phyloP scores from a whole-genome alignment of 2,329 filamentous ascomycete genomes.

The Reticulascus tulasneorum region DNA sequence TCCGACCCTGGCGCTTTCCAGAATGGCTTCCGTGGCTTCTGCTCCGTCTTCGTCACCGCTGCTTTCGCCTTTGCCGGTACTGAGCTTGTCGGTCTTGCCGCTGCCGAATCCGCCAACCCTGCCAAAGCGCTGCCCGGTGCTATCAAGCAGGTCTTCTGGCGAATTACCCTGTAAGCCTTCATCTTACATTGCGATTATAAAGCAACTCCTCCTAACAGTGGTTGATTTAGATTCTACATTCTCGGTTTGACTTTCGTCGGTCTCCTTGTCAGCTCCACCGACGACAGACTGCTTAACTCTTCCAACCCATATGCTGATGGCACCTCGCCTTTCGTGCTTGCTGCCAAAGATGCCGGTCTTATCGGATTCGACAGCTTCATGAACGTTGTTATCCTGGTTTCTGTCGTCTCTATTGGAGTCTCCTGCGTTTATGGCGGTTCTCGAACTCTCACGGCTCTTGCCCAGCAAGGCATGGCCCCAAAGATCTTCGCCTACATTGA shows the following conservation, averaged over 20 bases:
- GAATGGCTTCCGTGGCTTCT: conserved; percentile 67
- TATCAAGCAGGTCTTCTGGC: conserved; percentile 68
- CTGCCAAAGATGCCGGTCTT: conserved; percentile 38
- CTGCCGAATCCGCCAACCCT: conserved; percentile 64
- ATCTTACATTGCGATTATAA: too few species aligned
- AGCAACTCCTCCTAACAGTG: accelerated
- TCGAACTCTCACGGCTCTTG: conserved; percentile 51
- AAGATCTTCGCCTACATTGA: conserved; percentile 51
- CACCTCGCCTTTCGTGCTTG: conserved; percentile 14
- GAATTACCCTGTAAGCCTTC: conserved; percentile 47
- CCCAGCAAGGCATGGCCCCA: conserved; percentile 53
- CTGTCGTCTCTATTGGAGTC: conserved; percentile 51
- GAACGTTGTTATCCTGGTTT: conserved; percentile 51
- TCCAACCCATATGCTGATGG: conserved; percentile 36
- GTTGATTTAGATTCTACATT: conserved; percentile 48
- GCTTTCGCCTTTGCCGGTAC: conserved; percentile 67
- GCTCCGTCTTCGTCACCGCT: conserved; percentile 65
- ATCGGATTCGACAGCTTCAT: conserved; percentile 45
- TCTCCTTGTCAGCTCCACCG: conserved; percentile 38
- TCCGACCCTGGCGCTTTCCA: conserved; percentile 51
- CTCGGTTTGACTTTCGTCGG: conserved; percentile 46
- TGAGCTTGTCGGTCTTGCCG: conserved; percentile 66
- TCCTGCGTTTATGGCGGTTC: conserved; percentile 53
- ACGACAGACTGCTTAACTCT: conserved; percentile 38
- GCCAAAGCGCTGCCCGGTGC: conserved; percentile 70